phyloP scores from a whole-genome alignment of 805 yeast species.

The Myxozyma geophila region DNA sequence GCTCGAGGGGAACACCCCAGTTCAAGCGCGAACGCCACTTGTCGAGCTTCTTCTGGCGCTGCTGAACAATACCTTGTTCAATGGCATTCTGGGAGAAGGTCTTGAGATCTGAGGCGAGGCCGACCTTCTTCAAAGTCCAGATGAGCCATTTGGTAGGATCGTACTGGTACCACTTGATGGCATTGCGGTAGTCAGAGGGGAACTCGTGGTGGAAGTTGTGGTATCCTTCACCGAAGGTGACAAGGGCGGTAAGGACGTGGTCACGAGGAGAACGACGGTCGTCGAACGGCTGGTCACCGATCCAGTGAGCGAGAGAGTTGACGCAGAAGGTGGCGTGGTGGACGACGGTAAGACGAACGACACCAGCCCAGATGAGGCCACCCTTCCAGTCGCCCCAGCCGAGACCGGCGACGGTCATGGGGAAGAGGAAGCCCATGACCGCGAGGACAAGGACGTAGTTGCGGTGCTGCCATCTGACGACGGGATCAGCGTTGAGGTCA shows the following conservation, averaged over 20 bases:
- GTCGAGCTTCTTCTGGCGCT: constrained; percentile 80
- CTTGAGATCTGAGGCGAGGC: constrained; percentile 63
- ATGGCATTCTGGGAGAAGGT: constrained; percentile 62
- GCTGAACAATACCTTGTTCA: constrained; percentile 75
- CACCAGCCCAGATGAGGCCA: constrained; percentile 79
- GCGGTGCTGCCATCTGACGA: constrained; percentile 70
- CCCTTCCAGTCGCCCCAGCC: constrained; percentile 76
- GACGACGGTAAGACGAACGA: constrained; percentile 67
- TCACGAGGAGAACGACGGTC: constrained; percentile 74
- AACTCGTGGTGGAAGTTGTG: constrained; percentile 96
- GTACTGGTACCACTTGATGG: constrained; percentile 69
- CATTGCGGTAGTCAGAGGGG: constrained; percentile 85
- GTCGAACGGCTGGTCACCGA: constrained; percentile 75
- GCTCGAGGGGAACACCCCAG: constrained; percentile 95
- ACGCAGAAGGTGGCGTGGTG: constrained; percentile 81
- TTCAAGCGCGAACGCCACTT: constrained; percentile 74
- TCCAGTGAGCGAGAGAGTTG: constrained; percentile 81
- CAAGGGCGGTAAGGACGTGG: constrained; percentile 62
- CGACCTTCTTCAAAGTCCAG: constrained; percentile 55
- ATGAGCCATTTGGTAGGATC: constrained; percentile 89
- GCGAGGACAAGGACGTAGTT: constrained; percentile 64
- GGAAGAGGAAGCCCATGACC: constrained; percentile 61
- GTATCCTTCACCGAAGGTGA: constrained; percentile 88
- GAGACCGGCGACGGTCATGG: constrained; percentile 65
- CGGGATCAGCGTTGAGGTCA: constrained; percentile 63